Evolutionary conservation across 345 rosid species (phyloP).

Genomic region (Punica granatum): DNA sequence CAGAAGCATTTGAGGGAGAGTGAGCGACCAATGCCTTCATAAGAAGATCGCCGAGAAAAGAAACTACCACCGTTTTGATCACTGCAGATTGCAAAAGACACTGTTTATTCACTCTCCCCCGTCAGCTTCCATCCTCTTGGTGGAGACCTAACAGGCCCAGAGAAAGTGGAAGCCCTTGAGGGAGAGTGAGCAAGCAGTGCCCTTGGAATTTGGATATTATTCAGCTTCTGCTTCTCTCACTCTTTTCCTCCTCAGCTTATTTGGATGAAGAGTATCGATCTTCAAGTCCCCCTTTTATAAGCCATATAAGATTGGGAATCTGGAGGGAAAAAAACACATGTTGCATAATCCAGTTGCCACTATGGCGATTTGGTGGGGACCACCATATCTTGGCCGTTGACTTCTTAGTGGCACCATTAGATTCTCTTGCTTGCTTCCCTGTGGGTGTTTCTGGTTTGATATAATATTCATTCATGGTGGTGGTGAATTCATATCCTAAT

Average conservation of each 20-base stretch:
- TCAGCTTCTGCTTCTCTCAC: neutral
- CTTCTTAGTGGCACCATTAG: neutral
- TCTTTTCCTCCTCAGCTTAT: conserved; percentile 9
- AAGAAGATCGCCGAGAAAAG: too few species aligned
- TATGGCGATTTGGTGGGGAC: neutral
- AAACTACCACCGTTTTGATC: too few species aligned
- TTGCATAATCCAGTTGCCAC: neutral
- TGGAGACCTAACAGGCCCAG: neutral
- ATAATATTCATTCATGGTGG: neutral
- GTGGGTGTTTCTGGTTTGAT: neutral
- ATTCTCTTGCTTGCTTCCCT: neutral
- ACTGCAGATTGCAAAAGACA: too few species aligned
- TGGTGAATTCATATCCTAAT: neutral
- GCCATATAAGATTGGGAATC: neutral
- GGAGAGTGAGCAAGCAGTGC: conserved; percentile 29
- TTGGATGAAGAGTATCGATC: conserved; percentile 3
- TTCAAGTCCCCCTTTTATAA: conserved; percentile 8
- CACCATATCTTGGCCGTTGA: conserved; percentile 6
- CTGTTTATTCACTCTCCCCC: conserved; percentile 29
- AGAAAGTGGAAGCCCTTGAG: conserved; percentile 25
- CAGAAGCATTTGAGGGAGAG: conserved; percentile 36
- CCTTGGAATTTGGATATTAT: conserved; percentile 7
- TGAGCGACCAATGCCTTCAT: conserved; percentile 25
- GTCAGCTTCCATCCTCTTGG: conserved; percentile 18
- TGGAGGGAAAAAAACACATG: neutral